Conservation (phyloP, 2,329 filamentous ascomycete genomes). For the Decorospora gaudefroyi region DNA sequence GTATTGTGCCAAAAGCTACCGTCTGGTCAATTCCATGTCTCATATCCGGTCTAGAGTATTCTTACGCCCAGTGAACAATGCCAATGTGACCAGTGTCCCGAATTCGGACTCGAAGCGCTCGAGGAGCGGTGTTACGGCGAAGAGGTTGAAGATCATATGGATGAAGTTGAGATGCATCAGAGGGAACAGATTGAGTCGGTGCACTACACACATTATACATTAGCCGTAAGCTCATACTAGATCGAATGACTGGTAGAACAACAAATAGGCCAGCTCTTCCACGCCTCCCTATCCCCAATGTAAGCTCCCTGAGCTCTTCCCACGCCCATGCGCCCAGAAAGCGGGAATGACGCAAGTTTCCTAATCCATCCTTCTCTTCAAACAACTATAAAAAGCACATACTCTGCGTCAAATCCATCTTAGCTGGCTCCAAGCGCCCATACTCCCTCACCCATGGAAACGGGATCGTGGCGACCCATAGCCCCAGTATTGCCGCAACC, state of each 20-base stretch:
- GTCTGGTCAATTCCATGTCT: slow-evolving; percentile 54
- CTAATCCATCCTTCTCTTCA: not conserved
- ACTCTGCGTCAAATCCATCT: slow-evolving; percentile 74
- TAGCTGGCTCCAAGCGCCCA: slow-evolving; percentile 77
- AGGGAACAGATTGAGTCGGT: slow-evolving; percentile 90
- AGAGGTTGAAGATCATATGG: slow-evolving; percentile 77
- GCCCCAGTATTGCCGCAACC: slow-evolving; percentile 65
- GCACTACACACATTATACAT: slow-evolving; percentile 62
- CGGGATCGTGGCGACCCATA: slow-evolving; percentile 72
- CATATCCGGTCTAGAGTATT: slow-evolving; percentile 1
- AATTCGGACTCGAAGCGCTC: slow-evolving; percentile 93
- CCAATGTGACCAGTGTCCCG: slow-evolving; percentile 84
- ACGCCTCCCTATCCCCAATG: not conserved
- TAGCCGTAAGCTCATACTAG: slow-evolving; percentile 17
- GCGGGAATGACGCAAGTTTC: not conserved
- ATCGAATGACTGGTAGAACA: not conserved
- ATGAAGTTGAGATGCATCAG: slow-evolving; percentile 81
- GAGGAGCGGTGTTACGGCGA: slow-evolving; percentile 83
- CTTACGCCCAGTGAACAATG: slow-evolving; percentile 89
- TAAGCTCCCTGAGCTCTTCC: slow-evolving; percentile 1
- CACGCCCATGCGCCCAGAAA: slow-evolving; percentile 2
- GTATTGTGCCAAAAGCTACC: slow-evolving; percentile 60
- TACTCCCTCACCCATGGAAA: slow-evolving; percentile 74
- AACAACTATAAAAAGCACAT: slow-evolving; percentile 46
- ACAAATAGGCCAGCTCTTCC: not conserved